Conservation (phyloP, 257 asterid species). For the Paulownia fortunei region DNA sequence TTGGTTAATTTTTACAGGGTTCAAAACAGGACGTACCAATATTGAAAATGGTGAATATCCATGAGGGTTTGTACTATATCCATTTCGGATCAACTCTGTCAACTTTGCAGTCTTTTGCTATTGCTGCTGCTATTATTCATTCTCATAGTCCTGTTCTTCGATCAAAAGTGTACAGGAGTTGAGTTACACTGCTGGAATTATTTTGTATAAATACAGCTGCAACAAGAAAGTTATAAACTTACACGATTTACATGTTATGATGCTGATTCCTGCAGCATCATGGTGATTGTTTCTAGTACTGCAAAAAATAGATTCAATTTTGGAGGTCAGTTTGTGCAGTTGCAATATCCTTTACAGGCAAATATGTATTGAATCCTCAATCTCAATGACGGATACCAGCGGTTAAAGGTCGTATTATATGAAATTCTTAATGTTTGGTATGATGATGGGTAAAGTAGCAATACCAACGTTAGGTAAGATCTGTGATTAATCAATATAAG, state of each 20-base stretch:
- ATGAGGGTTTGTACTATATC: conserved; percentile 69
- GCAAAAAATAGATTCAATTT: neutral
- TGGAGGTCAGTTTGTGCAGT: conserved; percentile 13
- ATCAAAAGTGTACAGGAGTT: conserved; percentile 60
- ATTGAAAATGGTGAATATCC: conserved; percentile 81
- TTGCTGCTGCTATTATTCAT: conserved; percentile 84
- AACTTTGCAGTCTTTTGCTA: conserved; percentile 75
- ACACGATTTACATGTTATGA: neutral
- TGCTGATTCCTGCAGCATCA: neutral
- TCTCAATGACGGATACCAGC: no score
- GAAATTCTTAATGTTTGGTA: no score
- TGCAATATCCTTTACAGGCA: neutral
- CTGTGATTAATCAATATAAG: no score
- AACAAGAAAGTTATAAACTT: neutral
- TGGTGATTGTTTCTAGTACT: neutral
- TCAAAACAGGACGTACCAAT: conserved; percentile 60
- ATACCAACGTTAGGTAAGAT: no score
- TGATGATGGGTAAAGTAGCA: no score
- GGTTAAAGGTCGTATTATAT: no score
- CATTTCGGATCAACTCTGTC: conserved; percentile 77
- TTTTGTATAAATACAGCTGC: conserved; percentile 16
- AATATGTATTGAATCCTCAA: no score
- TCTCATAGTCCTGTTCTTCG: conserved; percentile 55
- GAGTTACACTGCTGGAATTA: conserved; percentile 31
- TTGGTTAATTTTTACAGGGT: conserved; percentile 57